phyloP scores from a whole-genome alignment of 352 stramenopile genomes.

The Phytophthora kernoviae region DNA sequence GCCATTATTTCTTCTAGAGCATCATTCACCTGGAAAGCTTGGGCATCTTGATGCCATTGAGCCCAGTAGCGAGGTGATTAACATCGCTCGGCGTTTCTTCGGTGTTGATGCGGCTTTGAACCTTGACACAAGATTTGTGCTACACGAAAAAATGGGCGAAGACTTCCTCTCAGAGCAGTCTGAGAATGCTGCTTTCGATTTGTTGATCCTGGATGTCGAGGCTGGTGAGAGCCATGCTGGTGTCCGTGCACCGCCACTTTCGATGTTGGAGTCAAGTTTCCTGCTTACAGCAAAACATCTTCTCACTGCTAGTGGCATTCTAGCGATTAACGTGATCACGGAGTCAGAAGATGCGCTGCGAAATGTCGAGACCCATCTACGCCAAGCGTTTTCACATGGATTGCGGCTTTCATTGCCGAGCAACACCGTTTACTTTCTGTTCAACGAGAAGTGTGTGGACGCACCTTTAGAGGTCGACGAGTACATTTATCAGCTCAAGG shows the following conservation, averaged over 20 bases:
- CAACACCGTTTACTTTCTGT: slow-evolving; percentile 51
- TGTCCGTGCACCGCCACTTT: slow-evolving; percentile 43
- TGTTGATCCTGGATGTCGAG: slow-evolving; percentile 74
- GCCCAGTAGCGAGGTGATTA: slow-evolving; percentile 50
- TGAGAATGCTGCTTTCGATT: slow-evolving; percentile 30
- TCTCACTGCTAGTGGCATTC: slow-evolving; percentile 37
- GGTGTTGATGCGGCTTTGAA: slow-evolving; percentile 34
- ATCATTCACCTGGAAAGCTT: slow-evolving; percentile 31
- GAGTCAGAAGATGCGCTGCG: slow-evolving; percentile 36
- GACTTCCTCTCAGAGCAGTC: slow-evolving; percentile 39
- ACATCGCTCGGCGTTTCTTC: slow-evolving; percentile 51
- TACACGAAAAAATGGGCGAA: slow-evolving; percentile 54
- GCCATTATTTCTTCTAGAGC: slow-evolving; percentile 55
- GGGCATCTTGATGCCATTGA: slow-evolving; percentile 61
- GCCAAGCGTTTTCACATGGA: slow-evolving; percentile 32
- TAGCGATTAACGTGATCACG: slow-evolving; percentile 70
- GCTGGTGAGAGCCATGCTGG: slow-evolving; percentile 38
- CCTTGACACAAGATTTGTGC: slow-evolving; percentile 25
- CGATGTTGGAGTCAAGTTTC: slow-evolving; percentile 51
- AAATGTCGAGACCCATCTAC: slow-evolving; percentile 31
- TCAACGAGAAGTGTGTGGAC: slow-evolving; percentile 27
- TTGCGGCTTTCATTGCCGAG: slow-evolving; percentile 35
- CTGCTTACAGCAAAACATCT: slow-evolving; percentile 29
- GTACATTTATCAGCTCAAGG: slow-evolving; percentile 16
- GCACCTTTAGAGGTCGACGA: slow-evolving; percentile 3